These are phyloP conservation scores for Nicotiana tomentosiformis DNA, from an alignment of 257 asterid genomes.

Conservation along the genomic window DNA sequence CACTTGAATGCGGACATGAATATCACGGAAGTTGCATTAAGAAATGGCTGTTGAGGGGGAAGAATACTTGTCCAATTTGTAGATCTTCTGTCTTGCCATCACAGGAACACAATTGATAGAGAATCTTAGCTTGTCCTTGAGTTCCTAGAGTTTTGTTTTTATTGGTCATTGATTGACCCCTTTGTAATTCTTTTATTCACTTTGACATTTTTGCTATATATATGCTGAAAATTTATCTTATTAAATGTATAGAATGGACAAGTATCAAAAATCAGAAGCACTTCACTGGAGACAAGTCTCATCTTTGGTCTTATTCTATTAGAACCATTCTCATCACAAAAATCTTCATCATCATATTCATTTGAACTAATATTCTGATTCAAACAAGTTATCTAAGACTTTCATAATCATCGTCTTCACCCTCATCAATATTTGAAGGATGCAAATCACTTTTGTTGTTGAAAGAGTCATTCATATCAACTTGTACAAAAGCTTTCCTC, in stretches of 20 bases:
- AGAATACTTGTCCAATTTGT: neutral
- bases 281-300: too few relatives aligned
- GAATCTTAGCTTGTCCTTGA: neutral
- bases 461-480: too few relatives aligned
- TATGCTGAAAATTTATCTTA: neutral
- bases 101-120: neutral
- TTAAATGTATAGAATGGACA: neutral
- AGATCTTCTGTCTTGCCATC: neutral
- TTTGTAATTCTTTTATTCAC: neutral
- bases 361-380: too few relatives aligned
- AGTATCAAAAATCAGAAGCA: too few relatives aligned
- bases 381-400: too few relatives aligned
- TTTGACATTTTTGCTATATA: neutral
- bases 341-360: too few relatives aligned
- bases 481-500: too few relatives aligned
- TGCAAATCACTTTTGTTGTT: too few relatives aligned
- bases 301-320: too few relatives aligned
- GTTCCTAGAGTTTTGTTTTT: neutral
- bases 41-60: neutral
- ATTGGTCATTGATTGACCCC: neutral
- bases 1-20: neutral
- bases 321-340: too few relatives aligned
- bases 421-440: too few relatives aligned
- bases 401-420: too few relatives aligned
- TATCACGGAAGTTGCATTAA: neutral